Evolutionary conservation across 2,329 filamentous ascomycete species (phyloP).

Genomic region (Xylaria sp.): DNA sequence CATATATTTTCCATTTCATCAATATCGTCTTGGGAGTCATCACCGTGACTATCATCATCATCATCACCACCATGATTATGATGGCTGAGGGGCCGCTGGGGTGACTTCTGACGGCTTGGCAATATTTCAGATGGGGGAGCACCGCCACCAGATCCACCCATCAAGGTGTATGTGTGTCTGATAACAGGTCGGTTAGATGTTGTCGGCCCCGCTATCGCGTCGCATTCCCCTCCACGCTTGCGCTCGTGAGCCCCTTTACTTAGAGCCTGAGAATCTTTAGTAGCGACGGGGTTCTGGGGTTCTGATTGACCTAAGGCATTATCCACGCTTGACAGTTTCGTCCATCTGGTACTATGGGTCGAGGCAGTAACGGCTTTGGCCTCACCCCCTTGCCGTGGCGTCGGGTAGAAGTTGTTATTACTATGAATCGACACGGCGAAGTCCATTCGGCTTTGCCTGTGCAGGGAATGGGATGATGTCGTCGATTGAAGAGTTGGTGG

Average conservation of each 20-base stretch:
- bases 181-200: constrained; percentile 9
- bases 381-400: not conserved
- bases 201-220: constrained; percentile 4
- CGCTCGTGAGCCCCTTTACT: constrained; percentile 7
- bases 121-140: constrained; percentile 3
- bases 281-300: not conserved
- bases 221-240: not conserved
- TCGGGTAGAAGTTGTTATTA: constrained; percentile 1
- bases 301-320: constrained; percentile 1
- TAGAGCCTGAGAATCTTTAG: constrained; percentile 2
- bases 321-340: constrained; percentile 8
- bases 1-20: constrained; percentile 9
- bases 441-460: constrained; percentile 3
- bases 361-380: constrained; percentile 5
- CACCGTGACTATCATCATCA: constrained; percentile 11
- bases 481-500: constrained; percentile 1
- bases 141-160: constrained; percentile 4
- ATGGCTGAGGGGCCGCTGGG: constrained; percentile 4
- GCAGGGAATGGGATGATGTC: not conserved
- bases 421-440: constrained; percentile 1
- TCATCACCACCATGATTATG: not conserved
- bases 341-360: constrained; percentile 10
- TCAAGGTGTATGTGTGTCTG: constrained; percentile 5
- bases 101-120: not conserved
- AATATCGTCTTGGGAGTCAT: constrained; percentile 12